phyloP scores from a whole-genome alignment of 768 basidiomycete genomes.

The Rossbeevera mucosa region DNA sequence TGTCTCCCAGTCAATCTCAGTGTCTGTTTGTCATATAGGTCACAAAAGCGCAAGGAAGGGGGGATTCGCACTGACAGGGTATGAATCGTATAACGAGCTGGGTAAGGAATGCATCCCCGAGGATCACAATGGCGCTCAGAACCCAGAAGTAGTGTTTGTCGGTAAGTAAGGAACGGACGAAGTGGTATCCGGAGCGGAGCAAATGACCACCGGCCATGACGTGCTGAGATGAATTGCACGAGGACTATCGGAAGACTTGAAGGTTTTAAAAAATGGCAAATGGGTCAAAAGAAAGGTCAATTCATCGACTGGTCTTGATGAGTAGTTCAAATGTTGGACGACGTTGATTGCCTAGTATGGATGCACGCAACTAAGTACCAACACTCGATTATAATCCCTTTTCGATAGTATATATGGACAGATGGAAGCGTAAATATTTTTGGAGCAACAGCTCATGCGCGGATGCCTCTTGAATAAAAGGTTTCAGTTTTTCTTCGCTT shows the following conservation, averaged over 20 bases:
- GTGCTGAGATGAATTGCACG: neutral
- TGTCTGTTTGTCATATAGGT: slow-evolving; percentile 55
- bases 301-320: neutral
- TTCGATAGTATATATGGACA: no score
- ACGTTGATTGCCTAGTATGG: no score
- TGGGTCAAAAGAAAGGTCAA: neutral
- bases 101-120: slow-evolving; percentile 76
- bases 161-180: slow-evolving; percentile 33
- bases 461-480: neutral
- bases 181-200: slow-evolving; percentile 3
- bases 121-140: slow-evolving; percentile 57
- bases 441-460: neutral
- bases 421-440: no score
- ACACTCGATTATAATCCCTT: no score
- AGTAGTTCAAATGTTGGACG: no score
- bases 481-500: slow-evolving; percentile 35
- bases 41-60: slow-evolving; percentile 8
- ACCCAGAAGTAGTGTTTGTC: slow-evolving; percentile 62
- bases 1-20: slow-evolving; percentile 97
- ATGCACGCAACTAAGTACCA: no score
- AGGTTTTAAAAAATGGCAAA: neutral
- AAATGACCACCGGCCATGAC: neutral
- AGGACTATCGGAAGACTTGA: neutral
- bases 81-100: slow-evolving; percentile 76
- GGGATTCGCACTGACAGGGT: slow-evolving; percentile 58